A percentile compares a stretch with the other conserved stretches of the same genome.
phyloP scores from a whole-genome alignment of 1,284 basidiomycete genomes.

The Coniferiporia sulphurascens region DNA sequence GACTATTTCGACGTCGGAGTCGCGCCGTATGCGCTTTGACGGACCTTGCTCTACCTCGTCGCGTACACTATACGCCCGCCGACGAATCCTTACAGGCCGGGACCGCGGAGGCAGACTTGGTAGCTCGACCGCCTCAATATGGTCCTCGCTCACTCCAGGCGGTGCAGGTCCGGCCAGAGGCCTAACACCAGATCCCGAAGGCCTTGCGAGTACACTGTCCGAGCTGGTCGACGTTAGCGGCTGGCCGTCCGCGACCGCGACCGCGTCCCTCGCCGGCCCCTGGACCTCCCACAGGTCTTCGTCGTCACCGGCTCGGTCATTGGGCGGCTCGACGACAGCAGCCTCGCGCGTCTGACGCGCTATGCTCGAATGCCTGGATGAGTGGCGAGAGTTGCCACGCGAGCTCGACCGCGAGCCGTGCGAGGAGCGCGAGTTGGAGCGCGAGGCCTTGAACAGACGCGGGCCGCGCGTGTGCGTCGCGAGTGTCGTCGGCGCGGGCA shows the following conservation, averaged over 20 bases:
- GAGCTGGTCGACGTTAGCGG: too few species aligned
- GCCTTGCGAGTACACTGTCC: too few species aligned
- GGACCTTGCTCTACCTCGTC: background rate
- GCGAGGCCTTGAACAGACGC: background rate
- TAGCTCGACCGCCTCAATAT: background rate
- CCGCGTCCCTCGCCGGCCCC: too few species aligned
- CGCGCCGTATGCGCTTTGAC: background rate
- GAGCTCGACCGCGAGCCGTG: background rate
- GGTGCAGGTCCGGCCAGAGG: too few species aligned
- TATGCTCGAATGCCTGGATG: constrained; percentile 1
- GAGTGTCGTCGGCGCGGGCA: constrained; percentile 13
- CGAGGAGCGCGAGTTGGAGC: constrained; percentile 7
- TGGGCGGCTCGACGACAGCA: too few species aligned
- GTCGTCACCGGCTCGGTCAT: too few species aligned
- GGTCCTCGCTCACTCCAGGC: too few species aligned
- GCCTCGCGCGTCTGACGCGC: too few species aligned
- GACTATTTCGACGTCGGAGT: constrained; percentile 6
- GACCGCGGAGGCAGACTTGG: background rate
- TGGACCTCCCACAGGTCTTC: too few species aligned
- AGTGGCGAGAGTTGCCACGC: background rate
- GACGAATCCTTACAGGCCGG: background rate
- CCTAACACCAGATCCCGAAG: too few species aligned
- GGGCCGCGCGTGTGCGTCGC: constrained; percentile 4
- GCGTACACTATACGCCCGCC: background rate
- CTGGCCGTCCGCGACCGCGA: too few species aligned